These are phyloP conservation scores for Puccinia triticina DNA, from an alignment of 1,284 basidiomycete species.

Conservation along the genomic window DNA sequence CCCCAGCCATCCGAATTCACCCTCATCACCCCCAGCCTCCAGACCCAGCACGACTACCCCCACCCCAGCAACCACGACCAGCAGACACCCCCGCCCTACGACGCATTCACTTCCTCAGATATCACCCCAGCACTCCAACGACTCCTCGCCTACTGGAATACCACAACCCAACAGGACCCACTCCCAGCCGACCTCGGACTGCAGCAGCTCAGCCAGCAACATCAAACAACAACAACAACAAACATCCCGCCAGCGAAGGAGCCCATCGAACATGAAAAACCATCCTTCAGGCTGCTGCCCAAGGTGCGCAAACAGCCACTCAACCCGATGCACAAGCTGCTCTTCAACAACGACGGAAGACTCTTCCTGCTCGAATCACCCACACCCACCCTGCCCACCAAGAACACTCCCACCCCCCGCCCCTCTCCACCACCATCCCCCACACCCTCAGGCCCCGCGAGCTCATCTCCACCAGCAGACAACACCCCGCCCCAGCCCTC, in stretches of 20 bases:
- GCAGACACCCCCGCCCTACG: conserved; percentile 21
- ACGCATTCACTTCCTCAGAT: conserved; percentile 34
- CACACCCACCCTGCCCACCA: conserved; percentile 14
- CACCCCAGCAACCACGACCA: not conserved
- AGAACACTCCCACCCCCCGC: not conserved
- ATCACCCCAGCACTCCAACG: conserved; percentile 32
- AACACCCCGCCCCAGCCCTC: conserved; percentile 45
- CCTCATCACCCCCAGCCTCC: conserved; percentile 22
- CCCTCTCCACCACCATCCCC: not conserved
- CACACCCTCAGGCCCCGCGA: not conserved
- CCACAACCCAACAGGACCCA: not conserved
- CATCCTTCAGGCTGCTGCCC: conserved; percentile 19
- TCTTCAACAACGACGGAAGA: conserved; percentile 32
- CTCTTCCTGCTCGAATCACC: conserved; percentile 17
- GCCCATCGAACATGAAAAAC: not conserved
- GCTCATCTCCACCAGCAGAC: not conserved
- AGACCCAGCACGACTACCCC: not conserved
- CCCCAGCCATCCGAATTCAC: conserved; percentile 39
- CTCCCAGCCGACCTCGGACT: conserved; percentile 6
- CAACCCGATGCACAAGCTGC: conserved; percentile 35
- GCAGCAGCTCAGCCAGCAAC: conserved; percentile 1
- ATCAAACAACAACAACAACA: conserved; percentile 10
- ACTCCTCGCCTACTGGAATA: conserved; percentile 37
- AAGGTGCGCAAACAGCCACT: conserved; percentile 37
- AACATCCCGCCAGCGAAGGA: not conserved